Evolutionary conservation across 2,329 filamentous ascomycete genomes (phyloP).

Genomic region (Trichoderma guizhouense): DNA sequence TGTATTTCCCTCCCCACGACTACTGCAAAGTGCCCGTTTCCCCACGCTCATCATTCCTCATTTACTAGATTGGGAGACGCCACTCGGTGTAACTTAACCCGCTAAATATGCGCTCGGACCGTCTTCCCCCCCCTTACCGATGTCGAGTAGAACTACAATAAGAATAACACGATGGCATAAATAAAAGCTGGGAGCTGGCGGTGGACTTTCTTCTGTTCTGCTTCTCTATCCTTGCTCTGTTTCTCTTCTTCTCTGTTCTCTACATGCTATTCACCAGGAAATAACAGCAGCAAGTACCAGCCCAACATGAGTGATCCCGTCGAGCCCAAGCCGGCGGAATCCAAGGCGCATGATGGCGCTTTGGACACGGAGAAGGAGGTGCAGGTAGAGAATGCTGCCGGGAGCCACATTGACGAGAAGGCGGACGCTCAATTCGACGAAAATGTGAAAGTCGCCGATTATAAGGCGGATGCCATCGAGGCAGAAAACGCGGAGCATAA

Average conservation of each 20-base stretch:
- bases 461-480: constrained; percentile 2
- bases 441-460: background rate
- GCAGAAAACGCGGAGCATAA: constrained; percentile 3
- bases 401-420: background rate
- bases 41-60: background rate
- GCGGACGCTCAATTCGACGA: background rate
- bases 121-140: background rate
- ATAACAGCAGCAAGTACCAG: background rate
- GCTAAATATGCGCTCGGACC: background rate
- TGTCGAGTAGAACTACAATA: background rate
- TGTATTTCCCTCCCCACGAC: background rate
- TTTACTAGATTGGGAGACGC: background rate
- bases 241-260: background rate
- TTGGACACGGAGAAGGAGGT: background rate
- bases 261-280: background rate
- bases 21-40: background rate
- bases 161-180: background rate
- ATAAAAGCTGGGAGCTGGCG: background rate
- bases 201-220: background rate
- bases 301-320: background rate
- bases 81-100: background rate
- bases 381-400: background rate
- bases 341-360: background rate
- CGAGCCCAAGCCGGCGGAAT: background rate
- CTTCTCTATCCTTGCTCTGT: background rate